These are phyloP conservation scores for Hortiboletus flavorubellus DNA, from an alignment of 768 basidiomycete genomes.

Conservation along the genomic window DNA sequence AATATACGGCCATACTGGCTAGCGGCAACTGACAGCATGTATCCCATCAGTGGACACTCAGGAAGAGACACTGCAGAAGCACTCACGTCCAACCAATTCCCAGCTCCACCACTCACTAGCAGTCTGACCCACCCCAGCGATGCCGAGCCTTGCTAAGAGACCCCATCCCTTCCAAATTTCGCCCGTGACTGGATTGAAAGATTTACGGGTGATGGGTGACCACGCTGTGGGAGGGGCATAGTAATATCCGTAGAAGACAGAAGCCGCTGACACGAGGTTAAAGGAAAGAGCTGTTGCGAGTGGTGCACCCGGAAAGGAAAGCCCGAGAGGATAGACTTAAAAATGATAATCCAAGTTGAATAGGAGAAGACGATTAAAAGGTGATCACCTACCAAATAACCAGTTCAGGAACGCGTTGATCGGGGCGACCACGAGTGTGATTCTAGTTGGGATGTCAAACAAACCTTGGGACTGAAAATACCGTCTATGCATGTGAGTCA, in stretches of 20 bases:
- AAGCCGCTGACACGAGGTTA: conserved; percentile 72
- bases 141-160: conserved; percentile 67
- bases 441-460: conserved; percentile 81
- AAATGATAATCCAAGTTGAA: background rate
- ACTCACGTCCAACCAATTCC: conserved; percentile 67
- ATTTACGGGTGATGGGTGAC: conserved; percentile 40
- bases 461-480: conserved; percentile 82
- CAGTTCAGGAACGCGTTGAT: conserved; percentile 83
- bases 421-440: conserved; percentile 80
- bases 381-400: conserved; percentile 59
- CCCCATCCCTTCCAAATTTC: conserved; percentile 67
- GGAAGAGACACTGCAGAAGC: background rate
- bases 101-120: conserved; percentile 98
- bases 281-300: conserved; percentile 86
- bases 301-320: conserved; percentile 93
- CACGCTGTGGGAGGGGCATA: conserved; percentile 73
- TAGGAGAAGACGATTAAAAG: background rate
- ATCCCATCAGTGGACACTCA: background rate
- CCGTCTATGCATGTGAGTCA: conserved; percentile 27
- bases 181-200: conserved; percentile 47
- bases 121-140: conserved; percentile 79
- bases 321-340: conserved; percentile 49
- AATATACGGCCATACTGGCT: conserved; percentile 39
- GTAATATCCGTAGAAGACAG: conserved; percentile 59
- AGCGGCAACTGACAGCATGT: conserved; percentile 41